Conservation (phyloP, 306 rosid species). For the Trifolium subterraneum region DNA sequence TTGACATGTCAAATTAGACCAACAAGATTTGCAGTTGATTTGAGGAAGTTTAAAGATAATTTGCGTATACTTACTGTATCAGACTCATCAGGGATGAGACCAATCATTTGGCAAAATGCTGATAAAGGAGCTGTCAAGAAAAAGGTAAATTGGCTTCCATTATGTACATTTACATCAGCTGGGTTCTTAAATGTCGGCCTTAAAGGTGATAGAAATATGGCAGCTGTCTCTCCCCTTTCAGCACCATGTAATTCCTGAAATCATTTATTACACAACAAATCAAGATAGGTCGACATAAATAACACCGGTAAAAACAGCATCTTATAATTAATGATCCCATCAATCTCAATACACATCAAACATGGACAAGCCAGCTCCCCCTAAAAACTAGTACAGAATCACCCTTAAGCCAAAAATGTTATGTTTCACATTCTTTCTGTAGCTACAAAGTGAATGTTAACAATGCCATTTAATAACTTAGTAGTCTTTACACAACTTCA, state of each 20-base stretch:
- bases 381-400: conserved; percentile 15
- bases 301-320: conserved; percentile 7
- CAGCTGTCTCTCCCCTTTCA: conserved; percentile 90
- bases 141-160: conserved; percentile 92
- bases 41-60: conserved; percentile 4
- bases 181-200: conserved; percentile 70
- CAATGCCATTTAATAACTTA: conserved; percentile 18
- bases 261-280: conserved; percentile 25
- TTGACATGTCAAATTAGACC: conserved; percentile 44
- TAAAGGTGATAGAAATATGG: conserved; percentile 89
- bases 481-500: conserved; percentile 16
- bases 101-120: conserved; percentile 92
- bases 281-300: conserved; percentile 31
- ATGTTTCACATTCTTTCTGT: conserved; percentile 11
- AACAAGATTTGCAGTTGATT: conserved; percentile 28
- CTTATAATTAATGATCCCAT: conserved; percentile 1
- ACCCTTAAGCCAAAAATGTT: conserved; percentile 25
- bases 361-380: conserved; percentile 1
- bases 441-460: conserved; percentile 10
- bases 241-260: conserved; percentile 88
- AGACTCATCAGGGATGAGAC: conserved; percentile 52
- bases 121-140: conserved; percentile 93
- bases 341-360: background rate
- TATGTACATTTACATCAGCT: conserved; percentile 57
- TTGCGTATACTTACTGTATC: conserved; percentile 64